Evolutionary conservation across 352 stramenopile genomes (phyloP), one percentile per base, ranked within the genome.

Genomic region (Globisporangium orthogonon): DNA sequence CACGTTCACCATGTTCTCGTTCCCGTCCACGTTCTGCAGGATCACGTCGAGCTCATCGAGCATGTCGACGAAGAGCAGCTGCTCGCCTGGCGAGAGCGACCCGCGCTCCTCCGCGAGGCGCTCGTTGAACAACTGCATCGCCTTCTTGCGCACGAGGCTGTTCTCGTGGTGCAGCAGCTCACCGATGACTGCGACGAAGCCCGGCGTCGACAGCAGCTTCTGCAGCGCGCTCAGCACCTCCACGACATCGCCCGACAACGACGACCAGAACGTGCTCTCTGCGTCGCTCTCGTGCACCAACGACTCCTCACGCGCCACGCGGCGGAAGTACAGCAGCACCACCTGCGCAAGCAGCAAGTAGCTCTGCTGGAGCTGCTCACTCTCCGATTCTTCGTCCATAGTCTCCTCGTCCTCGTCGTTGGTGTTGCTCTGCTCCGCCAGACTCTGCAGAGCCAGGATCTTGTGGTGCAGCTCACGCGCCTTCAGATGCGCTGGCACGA

Each of bases 71-170:
- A 94, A 94, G 9, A 94, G 63, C 49, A 94, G 62, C 61, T 82
- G 73, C 60, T 96, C 86, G 28, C 82, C 81, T 7, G 69, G 70
- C 9, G 76, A 76, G 3, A 96, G 55, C 35, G 76, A 71, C 10
- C 61, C 62, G 15, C 82, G 76, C 44, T 90, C 74, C 23, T 85
- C 77, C 29, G 92, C 75, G 2, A 96, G 70, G 7, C 83, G 83
- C 51, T 92, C 85, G 58, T 94, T 94, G 52, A 96, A 91, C 15
- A 96, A 66, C 67, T 93, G 82, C 77, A 96, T 90, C 5, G 86
- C 86, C 60, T 91, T 91, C 63, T 92, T 91, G 31, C 86, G 86
- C 48, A 96, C 82, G n/a, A 91, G 60, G 28, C 76, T 83, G 58
- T 90, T 91, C 41, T 94, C 85, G 60, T 96, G 86, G 55, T 89